Evolutionary conservation across 805 yeast genomes (phyloP).

Genomic region (Candida germanica): DNA sequence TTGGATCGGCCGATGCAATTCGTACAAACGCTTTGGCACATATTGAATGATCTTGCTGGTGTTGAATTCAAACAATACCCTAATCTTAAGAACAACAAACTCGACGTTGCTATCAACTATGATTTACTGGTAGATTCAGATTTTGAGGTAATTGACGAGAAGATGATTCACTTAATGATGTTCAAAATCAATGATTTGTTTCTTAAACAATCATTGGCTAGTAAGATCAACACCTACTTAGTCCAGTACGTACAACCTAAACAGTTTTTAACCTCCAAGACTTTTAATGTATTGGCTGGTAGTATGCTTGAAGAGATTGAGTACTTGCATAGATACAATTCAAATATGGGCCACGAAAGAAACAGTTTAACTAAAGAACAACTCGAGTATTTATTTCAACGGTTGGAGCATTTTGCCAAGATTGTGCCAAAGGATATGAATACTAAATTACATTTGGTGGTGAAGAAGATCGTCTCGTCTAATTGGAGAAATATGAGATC

Average conservation of each 20-base stretch:
- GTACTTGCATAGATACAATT: conserved; percentile 4
- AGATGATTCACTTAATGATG: conserved; percentile 32
- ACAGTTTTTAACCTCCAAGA: neutral
- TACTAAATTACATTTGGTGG: neutral
- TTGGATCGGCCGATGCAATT: conserved; percentile 32
- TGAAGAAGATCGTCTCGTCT: conserved; percentile 1
- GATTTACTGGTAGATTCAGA: conserved; percentile 3
- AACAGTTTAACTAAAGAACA: conserved; percentile 4
- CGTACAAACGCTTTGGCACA: conserved; percentile 29
- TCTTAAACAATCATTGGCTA: conserved; percentile 1
- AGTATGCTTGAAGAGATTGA: conserved; percentile 5
- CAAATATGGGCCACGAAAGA: neutral
- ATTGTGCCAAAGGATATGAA: neutral
- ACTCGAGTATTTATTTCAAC: conserved; percentile 4
- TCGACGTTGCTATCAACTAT: conserved; percentile 4
- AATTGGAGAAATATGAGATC: conserved; percentile 7
- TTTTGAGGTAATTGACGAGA: conserved; percentile 23
- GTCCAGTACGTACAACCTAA: neutral
- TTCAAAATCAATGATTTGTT: conserved; percentile 19
- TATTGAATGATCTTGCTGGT: conserved; percentile 35
- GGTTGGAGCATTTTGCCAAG: neutral
- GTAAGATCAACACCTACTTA: neutral
- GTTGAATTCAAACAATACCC: conserved; percentile 12
- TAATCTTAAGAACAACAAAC: neutral
- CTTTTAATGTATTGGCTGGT: neutral